phyloP scores from a whole-genome alignment of 345 rosid genomes.

The Gynandropsis gynandra region DNA sequence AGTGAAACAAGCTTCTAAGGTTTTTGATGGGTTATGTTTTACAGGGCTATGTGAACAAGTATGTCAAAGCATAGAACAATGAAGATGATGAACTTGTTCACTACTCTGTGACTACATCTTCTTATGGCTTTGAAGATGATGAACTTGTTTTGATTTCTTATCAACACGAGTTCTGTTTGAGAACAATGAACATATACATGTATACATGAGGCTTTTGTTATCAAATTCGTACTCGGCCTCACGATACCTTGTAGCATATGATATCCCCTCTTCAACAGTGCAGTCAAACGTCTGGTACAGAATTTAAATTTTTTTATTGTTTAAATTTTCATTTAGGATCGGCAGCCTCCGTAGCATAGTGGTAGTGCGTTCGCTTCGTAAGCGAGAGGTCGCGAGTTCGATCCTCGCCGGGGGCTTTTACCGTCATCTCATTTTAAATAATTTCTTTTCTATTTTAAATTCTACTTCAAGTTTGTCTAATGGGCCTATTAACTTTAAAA shows the following conservation, averaged over 20 bases:
- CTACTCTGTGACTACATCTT: neutral
- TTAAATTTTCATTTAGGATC: no score
- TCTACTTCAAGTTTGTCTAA: no score
- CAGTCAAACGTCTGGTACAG: no score
- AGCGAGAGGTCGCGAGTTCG: constrained; percentile 99
- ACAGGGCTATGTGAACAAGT: constrained; percentile 89
- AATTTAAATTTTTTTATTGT: no score
- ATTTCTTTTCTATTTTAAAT: no score
- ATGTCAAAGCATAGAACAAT: constrained; percentile 51
- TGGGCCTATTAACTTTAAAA: no score
- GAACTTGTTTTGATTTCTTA: constrained; percentile 5
- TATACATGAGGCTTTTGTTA: no score
- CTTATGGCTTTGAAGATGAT: constrained; percentile 4
- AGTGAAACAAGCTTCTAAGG: neutral
- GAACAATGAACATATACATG: constrained; percentile 1
- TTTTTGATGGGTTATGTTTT: constrained; percentile 18
- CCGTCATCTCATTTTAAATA: no score
- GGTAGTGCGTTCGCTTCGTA: constrained; percentile 99
- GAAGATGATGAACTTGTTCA: constrained; percentile 5
- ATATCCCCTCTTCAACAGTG: no score
- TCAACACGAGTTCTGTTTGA: constrained; percentile 9
- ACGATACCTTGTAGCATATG: no score
- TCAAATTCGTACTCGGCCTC: no score
- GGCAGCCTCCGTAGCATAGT: constrained; percentile 98
- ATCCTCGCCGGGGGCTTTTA: constrained; percentile 70